Evolutionary conservation across 2,329 filamentous ascomycete species (phyloP).

Genomic region (Fusarium transvaalense): DNA sequence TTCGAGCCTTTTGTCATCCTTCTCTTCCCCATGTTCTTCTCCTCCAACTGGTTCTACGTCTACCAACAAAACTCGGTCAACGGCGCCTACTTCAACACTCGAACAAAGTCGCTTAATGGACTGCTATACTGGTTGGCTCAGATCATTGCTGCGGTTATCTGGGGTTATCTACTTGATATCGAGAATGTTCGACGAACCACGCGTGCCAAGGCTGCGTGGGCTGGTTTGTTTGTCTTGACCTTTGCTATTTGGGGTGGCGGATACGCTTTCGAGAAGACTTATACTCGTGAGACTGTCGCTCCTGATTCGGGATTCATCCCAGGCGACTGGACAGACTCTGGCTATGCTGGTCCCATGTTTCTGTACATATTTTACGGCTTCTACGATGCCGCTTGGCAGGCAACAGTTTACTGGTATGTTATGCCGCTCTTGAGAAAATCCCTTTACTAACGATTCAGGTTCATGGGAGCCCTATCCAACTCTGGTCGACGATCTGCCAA

Average conservation of each 20-base stretch:
- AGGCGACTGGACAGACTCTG: slow-evolving; percentile 74
- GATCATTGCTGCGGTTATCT: slow-evolving; percentile 80
- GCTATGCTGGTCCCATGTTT: slow-evolving; percentile 83
- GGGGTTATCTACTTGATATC: slow-evolving; percentile 78
- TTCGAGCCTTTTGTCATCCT: slow-evolving; percentile 77
- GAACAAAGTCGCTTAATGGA: slow-evolving; percentile 80
- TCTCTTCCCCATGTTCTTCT: slow-evolving; percentile 85
- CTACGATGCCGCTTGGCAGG: slow-evolving; percentile 92
- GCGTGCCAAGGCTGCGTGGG: slow-evolving; percentile 75
- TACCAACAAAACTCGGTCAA: slow-evolving; percentile 85
- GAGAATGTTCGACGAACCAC: slow-evolving; percentile 69
- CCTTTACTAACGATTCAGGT: slow-evolving; percentile 62
- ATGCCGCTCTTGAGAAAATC: slow-evolving; percentile 13
- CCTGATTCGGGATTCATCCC: slow-evolving; percentile 17
- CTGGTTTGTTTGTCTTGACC: slow-evolving; percentile 74
- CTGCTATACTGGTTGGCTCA: slow-evolving; percentile 79
- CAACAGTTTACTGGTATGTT: slow-evolving; percentile 89
- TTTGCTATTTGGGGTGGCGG: slow-evolving; percentile 87
- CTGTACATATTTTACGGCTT: slow-evolving; percentile 92
- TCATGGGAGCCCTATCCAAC: slow-evolving; percentile 94
- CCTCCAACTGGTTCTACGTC: slow-evolving; percentile 86
- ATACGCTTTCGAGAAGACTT: slow-evolving; percentile 74
- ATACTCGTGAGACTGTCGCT: slow-evolving; percentile 40
- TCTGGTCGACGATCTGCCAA: slow-evolving; percentile 93
- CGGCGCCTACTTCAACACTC: slow-evolving; percentile 76